Conservation (phyloP, 208 protist species). For the Leishmania gerbilli region DNA sequence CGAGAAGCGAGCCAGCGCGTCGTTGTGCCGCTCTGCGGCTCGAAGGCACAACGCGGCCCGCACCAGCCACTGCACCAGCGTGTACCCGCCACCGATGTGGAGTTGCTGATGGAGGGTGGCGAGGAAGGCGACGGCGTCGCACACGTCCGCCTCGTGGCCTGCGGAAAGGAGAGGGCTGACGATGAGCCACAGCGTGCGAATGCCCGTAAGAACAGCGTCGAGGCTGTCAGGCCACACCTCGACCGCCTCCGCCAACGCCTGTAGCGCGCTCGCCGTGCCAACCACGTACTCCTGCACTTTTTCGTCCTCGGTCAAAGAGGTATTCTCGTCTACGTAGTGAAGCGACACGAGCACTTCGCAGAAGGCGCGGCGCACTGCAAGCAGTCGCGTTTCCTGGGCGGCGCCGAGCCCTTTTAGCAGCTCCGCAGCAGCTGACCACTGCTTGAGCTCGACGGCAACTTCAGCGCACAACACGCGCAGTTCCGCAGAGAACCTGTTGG, state of each 20-base stretch:
- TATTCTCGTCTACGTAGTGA: constrained; percentile 37
- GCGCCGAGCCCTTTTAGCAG: constrained; percentile 32
- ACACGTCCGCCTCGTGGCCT: constrained; percentile 46
- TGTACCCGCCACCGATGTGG: constrained; percentile 61
- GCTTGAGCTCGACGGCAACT: constrained; percentile 59
- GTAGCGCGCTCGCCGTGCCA: constrained; percentile 54
- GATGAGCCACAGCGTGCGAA: constrained; percentile 67
- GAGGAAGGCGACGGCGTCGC: constrained; percentile 71
- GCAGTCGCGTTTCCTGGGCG: constrained; percentile 37
- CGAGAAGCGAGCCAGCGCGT: constrained; percentile 51
- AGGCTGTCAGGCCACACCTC: constrained; percentile 67
- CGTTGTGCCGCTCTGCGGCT: constrained; percentile 44
- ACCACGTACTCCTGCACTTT: constrained; percentile 46
- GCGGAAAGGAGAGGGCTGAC: constrained; percentile 47
- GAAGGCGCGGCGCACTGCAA: constrained; percentile 59
- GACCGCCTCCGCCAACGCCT: constrained; percentile 64
- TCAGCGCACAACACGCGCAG: constrained; percentile 79
- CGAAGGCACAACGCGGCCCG: constrained; percentile 69
- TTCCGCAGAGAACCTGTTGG: constrained; percentile 33
- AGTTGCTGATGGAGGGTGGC: constrained; percentile 71
- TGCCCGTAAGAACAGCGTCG: constrained; percentile 44
- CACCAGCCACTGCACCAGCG: constrained; percentile 71
- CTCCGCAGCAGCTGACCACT: constrained; percentile 58
- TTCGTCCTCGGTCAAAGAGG: constrained; percentile 32
- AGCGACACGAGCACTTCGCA: constrained; percentile 64